Evolutionary conservation across 1,139 yeast genomes (phyloP), one percentile per base, ranked within the genome.

Genomic region (Geotrichum cucujoidarum): DNA sequence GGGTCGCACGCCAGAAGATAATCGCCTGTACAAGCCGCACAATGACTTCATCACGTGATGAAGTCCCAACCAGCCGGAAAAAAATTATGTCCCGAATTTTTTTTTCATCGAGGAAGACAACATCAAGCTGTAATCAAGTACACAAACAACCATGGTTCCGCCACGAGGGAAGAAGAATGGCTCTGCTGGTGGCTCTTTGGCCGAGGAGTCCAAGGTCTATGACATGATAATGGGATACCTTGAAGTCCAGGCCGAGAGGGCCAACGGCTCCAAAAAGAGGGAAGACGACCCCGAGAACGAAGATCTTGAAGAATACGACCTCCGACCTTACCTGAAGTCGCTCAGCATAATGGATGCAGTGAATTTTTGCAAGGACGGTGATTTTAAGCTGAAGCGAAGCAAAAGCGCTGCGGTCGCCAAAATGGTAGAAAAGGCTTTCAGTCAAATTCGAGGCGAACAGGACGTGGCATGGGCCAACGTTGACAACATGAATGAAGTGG

Each of bases 341-440:
- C 47, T 57, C 20, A 43, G 56, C 16, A 51, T 54, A 17, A 41
- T 45, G 13, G 59, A 55, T 20, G 58, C 59, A 8, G 52, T 57
- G 10, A 56, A 53, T 25, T 46, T 57, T 17, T 57, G 60, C 40
- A 59, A 57, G 43, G 44, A 57, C 21, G 46, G 53, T 10, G 60
- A 58, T 36, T 45, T 58, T 43, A 46, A 57, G 36, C 49, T 37
- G 17, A 43, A 46, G 33, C 34, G 52, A 48, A 16, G 45, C 61
- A 89, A 89, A 63, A 77, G 77, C 56, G 67, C 67, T 4, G 60
- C 71, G 2, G 66, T 86, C 45, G 83, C 80, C 55, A 80, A 78
- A 57, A 71, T 81, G 11, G 73, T 83, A 8, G 81, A 77, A 24
- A 73, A 71, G 21, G 82, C 80, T 0, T 64, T 81, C 50, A 68